These are phyloP conservation scores for Agaricus subrufescens DNA, from an alignment of 768 basidiomycete genomes.

Conservation along the genomic window DNA sequence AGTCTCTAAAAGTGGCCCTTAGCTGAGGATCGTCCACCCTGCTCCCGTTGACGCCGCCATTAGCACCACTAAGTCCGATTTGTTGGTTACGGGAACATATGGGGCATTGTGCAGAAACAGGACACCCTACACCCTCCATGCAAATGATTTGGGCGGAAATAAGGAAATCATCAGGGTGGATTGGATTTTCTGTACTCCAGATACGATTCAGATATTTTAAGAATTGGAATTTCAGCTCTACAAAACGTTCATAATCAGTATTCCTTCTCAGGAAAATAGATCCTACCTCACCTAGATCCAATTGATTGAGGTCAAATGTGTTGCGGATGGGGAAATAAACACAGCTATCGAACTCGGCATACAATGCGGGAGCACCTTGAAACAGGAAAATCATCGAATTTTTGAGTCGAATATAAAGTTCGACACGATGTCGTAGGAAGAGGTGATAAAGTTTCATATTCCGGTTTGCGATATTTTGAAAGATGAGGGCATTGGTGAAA, in stretches of 20 bases:
- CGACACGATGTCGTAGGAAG: background rate
- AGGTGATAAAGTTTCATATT: slow-evolving; percentile 1
- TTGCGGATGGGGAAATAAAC: background rate
- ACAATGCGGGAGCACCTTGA: too few relatives aligned
- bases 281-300: background rate
- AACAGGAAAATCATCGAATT: background rate
- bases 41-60: too few relatives aligned
- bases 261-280: too few relatives aligned
- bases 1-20: too few relatives aligned
- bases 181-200: too few relatives aligned
- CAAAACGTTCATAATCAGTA: background rate
- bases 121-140: too few relatives aligned
- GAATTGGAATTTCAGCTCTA: slow-evolving; percentile 3
- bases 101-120: too few relatives aligned
- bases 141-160: too few relatives aligned
- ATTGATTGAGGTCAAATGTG: background rate
- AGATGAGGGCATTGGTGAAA: background rate
- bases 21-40: too few relatives aligned
- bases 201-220: background rate
- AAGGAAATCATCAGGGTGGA: too few relatives aligned
- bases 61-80: too few relatives aligned
- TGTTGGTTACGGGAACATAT: too few relatives aligned
- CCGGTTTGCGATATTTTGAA: slow-evolving; percentile 1
- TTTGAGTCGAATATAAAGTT: slow-evolving; percentile 7
- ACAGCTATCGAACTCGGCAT: background rate